These are phyloP conservation scores for Psilocybe cubensis DNA, from an alignment of 768 basidiomycete genomes.

Conservation along the genomic window DNA sequence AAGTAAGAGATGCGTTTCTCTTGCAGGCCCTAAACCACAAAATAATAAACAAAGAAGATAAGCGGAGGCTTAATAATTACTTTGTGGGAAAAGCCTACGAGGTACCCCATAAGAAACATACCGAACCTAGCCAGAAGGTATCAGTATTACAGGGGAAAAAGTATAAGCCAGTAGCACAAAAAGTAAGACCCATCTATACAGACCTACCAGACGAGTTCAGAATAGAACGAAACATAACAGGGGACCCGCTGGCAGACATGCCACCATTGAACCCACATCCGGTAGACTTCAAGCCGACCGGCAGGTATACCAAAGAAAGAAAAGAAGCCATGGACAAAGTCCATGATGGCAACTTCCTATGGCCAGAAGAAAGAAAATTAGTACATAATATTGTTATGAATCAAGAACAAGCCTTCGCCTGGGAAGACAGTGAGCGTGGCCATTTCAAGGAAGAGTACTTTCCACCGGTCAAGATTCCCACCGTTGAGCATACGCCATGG, in stretches of 20 bases:
- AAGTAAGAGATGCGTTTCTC: background rate
- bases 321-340: background rate
- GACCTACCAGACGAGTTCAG: conserved; percentile 12
- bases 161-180: conserved; percentile 14
- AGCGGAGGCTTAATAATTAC: background rate
- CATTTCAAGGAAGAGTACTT: conserved; percentile 19
- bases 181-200: conserved; percentile 6
- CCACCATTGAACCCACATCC: background rate
- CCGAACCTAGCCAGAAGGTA: background rate
- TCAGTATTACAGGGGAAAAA: conserved; percentile 3
- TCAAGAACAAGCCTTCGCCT: conserved; percentile 23
- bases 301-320: conserved; percentile 7
- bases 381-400: conserved; percentile 30
- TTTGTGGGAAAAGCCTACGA: background rate
- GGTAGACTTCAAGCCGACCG: conserved; percentile 2
- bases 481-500: conserved; percentile 13
- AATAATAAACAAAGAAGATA: background rate
- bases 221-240: conserved; percentile 9
- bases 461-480: conserved; percentile 9
- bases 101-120: background rate
- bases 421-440: conserved; percentile 33
- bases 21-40: background rate
- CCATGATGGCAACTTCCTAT: conserved; percentile 5
- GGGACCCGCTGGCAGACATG: conserved; percentile 7
- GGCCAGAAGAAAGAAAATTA: conserved; percentile 19